Conservation (phyloP, 2,329 filamentous ascomycete genomes). For the Paraphaeosphaeria minitans region DNA sequence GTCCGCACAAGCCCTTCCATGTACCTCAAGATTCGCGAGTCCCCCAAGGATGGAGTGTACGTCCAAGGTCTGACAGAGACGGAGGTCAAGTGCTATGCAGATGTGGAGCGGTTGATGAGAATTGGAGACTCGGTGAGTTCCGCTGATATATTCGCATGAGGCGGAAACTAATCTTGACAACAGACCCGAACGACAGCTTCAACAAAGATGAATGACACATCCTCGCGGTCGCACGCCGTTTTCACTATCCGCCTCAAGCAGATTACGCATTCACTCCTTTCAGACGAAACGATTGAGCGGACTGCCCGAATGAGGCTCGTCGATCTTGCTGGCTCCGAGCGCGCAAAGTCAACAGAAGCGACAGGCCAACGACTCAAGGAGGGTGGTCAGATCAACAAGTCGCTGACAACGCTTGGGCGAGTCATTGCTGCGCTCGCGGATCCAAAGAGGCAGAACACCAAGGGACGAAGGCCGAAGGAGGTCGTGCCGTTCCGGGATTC, state of each 20-base stretch:
- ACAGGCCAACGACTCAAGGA: slow-evolving; percentile 89
- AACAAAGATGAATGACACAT: slow-evolving; percentile 99
- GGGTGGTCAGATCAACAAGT: slow-evolving; percentile 99
- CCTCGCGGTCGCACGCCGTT: slow-evolving; percentile 92
- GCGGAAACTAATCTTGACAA: slow-evolving; percentile 11
- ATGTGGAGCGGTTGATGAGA: slow-evolving; percentile 90
- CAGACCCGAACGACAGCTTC: slow-evolving; percentile 82
- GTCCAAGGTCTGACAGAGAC: slow-evolving; percentile 96
- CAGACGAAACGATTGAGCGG: slow-evolving; percentile 96
- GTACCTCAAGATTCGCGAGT: slow-evolving; percentile 97
- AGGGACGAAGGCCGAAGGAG: slow-evolving; percentile 56
- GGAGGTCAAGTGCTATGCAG: slow-evolving; percentile 81
- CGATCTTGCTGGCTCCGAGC: slow-evolving; percentile 91
- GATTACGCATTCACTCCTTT: slow-evolving; percentile 95
- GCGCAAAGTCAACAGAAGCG: slow-evolving; percentile 93
- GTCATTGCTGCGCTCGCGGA: slow-evolving; percentile 90
- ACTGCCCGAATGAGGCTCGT: slow-evolving; percentile 92
- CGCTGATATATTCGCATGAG: too few species aligned
- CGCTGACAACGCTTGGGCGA: slow-evolving; percentile 89
- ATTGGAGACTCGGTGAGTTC: slow-evolving; percentile 69
- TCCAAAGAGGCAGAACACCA: slow-evolving; percentile 59
- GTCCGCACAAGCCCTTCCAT: slow-evolving; percentile 79
- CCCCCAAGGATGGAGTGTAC: slow-evolving; percentile 91
- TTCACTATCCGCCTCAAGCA: slow-evolving; percentile 98
- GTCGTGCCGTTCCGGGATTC: slow-evolving; percentile 94